Evolutionary conservation across 192 early-diverging fungal genomes (phyloP).

Genomic region (Diversispora eburnea): DNA sequence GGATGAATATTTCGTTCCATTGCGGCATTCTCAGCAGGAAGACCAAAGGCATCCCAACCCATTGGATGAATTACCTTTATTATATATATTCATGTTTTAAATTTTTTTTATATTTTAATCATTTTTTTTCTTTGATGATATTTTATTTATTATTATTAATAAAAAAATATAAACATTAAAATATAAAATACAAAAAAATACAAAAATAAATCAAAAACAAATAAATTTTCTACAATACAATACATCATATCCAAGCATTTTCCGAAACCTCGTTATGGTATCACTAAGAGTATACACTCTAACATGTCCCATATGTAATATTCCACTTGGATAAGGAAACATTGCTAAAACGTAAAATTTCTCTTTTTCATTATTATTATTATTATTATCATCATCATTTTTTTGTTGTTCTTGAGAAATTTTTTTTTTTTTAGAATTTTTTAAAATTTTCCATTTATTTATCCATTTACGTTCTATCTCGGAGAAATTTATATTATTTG

Average conservation of each 20-base stretch:
- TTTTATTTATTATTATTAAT: too few relatives aligned
- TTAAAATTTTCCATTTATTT: conserved; percentile 6
- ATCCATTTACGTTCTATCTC: background rate
- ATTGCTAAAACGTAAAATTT: conserved; percentile 85
- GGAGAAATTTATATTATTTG: background rate
- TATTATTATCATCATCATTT: too few relatives aligned
- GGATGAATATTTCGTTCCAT: conserved; percentile 79
- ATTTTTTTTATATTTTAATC: too few relatives aligned
- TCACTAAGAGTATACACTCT: conserved; percentile 96
- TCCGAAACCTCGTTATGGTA: conserved; percentile 71
- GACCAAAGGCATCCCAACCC: conserved; percentile 97
- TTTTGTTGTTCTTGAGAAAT: too few relatives aligned
- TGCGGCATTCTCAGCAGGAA: conserved; percentile 98
- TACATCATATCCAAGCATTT: conserved; percentile 72
- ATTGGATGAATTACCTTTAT: conserved; percentile 79
- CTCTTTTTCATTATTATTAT: conserved; percentile 27
- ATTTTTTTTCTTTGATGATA: too few relatives aligned
- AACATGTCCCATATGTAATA: conserved; percentile 93
- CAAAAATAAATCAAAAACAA: background rate
- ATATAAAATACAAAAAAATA: background rate
- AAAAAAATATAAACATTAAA: too few relatives aligned
- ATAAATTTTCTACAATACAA: background rate
- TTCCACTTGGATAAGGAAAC: conserved; percentile 95
- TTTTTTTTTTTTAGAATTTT: background rate
- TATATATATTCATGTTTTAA: background rate